Conservation (phyloP, 345 rosid genomes). For the Limnanthes douglasii region DNA sequence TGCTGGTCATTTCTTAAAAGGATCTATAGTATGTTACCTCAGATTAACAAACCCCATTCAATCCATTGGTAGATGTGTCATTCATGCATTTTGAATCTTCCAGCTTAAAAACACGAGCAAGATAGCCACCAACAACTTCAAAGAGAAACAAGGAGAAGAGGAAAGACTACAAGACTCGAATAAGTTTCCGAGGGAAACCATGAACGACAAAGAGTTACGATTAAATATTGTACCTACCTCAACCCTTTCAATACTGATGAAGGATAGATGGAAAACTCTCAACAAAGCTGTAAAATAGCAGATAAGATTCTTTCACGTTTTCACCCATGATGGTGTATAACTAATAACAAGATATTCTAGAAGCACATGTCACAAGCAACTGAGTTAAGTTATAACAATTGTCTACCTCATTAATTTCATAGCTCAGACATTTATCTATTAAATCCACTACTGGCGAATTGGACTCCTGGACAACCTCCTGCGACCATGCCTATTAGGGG, state of each 20-base stretch:
- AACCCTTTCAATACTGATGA: conserved; percentile 34
- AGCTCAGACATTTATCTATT: conserved; percentile 30
- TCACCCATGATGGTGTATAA: conserved; percentile 25
- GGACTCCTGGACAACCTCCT: conserved; percentile 57
- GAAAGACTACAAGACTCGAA: conserved; percentile 10
- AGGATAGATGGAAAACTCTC: conserved; percentile 34
- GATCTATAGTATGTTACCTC: conserved; percentile 26
- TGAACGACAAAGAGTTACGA: conserved; percentile 16
- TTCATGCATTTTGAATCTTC: conserved; percentile 17
- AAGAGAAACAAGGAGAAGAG: too few relatives aligned
- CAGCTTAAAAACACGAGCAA: conserved; percentile 13
- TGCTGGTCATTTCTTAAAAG: too few relatives aligned
- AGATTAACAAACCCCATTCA: conserved; percentile 7
- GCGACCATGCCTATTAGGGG: conserved; percentile 44
- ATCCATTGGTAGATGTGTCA: conserved; percentile 29
- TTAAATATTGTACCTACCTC: conserved; percentile 58
- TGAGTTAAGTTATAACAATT: conserved; percentile 18
- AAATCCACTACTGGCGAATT: conserved; percentile 24
- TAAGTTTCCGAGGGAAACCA: conserved; percentile 18
- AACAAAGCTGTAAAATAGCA: conserved; percentile 56
- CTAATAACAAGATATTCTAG: conserved; percentile 19
- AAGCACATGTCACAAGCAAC: conserved; percentile 21
- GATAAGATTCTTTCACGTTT: conserved; percentile 24
- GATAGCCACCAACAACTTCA: conserved; percentile 9
- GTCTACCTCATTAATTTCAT: conserved; percentile 51